A percentile compares a stretch with the other conserved stretches of the same genome.
These are phyloP conservation scores for Haematococcus sp. DNA, from an alignment of 139 green algal genomes.

Conservation along the genomic window DNA sequence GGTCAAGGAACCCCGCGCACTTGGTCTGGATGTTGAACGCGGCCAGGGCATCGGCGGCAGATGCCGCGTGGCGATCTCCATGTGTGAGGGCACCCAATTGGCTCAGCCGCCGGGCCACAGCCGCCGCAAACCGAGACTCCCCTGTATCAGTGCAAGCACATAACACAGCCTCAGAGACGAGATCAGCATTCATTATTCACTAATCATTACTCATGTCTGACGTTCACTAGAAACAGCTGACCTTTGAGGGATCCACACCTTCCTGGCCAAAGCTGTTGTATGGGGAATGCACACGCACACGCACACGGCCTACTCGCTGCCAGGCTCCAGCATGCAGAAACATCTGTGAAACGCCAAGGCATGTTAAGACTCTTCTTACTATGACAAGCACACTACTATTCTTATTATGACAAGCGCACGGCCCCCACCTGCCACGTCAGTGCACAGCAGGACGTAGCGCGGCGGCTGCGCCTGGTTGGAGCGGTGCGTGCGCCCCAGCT, in stretches of 20 bases:
- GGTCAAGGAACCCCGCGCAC: slow-evolving; percentile 7
- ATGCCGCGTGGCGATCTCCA: slow-evolving; percentile 54
- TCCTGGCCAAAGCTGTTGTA: too few relatives aligned
- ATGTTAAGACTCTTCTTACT: too few relatives aligned
- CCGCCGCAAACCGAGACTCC: slow-evolving; percentile 22
- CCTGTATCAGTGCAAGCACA: background rate
- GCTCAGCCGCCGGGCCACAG: slow-evolving; percentile 44
- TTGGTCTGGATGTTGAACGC: slow-evolving; percentile 46
- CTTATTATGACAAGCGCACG: slow-evolving; percentile 34
- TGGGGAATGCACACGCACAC: too few relatives aligned
- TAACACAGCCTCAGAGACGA: background rate
- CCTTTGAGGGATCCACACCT: too few relatives aligned
- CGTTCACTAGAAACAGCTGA: too few relatives aligned
- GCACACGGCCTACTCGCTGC: too few relatives aligned
- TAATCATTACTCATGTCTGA: too few relatives aligned
- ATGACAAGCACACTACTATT: too few relatives aligned
- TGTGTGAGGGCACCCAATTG: slow-evolving; percentile 62
- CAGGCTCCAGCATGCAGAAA: too few relatives aligned
- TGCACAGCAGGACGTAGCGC: slow-evolving; percentile 66
- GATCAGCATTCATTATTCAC: background rate
- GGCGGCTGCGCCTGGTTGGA: slow-evolving; percentile 72
- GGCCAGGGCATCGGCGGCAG: slow-evolving; percentile 42
- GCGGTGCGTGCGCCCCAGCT: slow-evolving; percentile 39
- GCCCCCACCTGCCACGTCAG: slow-evolving; percentile 56
- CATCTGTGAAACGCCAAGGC: too few relatives aligned